Conservation (phyloP, 306 rosid genomes). For the Citrullus amarus region DNA sequence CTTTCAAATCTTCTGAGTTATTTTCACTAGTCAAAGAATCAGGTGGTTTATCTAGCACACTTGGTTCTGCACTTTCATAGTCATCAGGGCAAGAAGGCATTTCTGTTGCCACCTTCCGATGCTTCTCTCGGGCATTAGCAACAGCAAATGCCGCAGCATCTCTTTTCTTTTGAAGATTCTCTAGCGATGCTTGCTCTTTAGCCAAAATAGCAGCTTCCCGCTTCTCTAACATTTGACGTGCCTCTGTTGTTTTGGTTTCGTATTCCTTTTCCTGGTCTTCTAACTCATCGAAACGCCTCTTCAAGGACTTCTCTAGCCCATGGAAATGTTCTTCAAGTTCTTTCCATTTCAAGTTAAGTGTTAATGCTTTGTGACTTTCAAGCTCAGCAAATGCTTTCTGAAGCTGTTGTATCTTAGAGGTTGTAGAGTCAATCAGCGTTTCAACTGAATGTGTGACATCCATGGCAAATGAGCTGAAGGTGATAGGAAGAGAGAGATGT, state of each 20-base stretch:
- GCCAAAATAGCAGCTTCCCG: slow-evolving; percentile 59
- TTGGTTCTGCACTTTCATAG: slow-evolving; percentile 22
- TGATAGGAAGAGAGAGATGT: slow-evolving; percentile 6
- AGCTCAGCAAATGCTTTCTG: slow-evolving; percentile 99
- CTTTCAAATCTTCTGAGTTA: slow-evolving; percentile 31
- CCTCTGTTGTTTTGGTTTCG: slow-evolving; percentile 50
- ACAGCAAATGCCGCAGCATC: slow-evolving; percentile 71
- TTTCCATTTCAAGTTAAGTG: slow-evolving; percentile 92
- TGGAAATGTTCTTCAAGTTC: slow-evolving; percentile 94
- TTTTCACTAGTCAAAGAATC: slow-evolving; percentile 37
- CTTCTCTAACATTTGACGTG: slow-evolving; percentile 59
- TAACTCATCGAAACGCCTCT: slow-evolving; percentile 93
- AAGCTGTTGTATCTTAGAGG: slow-evolving; percentile 89
- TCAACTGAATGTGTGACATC: slow-evolving; percentile 65
- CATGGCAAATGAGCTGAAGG: slow-evolving; percentile 56
- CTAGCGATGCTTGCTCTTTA: slow-evolving; percentile 65
- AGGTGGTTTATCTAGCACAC: slow-evolving; percentile 47
- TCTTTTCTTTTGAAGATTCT: slow-evolving; percentile 73
- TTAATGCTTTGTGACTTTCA: slow-evolving; percentile 79
- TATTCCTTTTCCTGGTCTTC: slow-evolving; percentile 94
- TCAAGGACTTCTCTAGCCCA: slow-evolving; percentile 93
- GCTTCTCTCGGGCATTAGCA: slow-evolving; percentile 63
- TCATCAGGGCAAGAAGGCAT: slow-evolving; percentile 31
- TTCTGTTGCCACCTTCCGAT: slow-evolving; percentile 47
- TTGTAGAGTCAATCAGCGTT: slow-evolving; percentile 65